A percentile compares a stretch with the other conserved stretches of the same genome.
Conservation (phyloP, 140 eudicot species). For the Ambrosia hybrid region DNA sequence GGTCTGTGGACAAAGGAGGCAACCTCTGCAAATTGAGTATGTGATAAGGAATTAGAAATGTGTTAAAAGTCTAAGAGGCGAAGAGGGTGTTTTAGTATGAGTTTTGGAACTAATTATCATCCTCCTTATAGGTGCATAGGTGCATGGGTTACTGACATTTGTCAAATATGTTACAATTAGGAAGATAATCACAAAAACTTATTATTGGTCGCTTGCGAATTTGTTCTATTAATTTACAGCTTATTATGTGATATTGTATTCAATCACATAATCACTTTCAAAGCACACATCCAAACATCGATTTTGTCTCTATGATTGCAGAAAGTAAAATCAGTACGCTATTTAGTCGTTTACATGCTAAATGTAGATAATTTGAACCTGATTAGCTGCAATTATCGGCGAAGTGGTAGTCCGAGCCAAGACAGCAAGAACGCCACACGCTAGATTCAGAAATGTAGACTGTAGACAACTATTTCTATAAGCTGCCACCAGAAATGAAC, state of each 20-base stretch:
- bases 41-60: neutral
- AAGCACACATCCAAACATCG: neutral
- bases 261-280: neutral
- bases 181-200: neutral
- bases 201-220: neutral
- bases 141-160: too few relatives aligned
- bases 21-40: slow-evolving; percentile 61
- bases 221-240: neutral
- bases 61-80: neutral
- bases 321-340: neutral
- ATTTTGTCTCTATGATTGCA: neutral
- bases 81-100: neutral
- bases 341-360: slow-evolving; percentile 7
- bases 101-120: neutral
- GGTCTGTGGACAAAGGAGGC: slow-evolving; percentile 93
- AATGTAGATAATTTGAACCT: slow-evolving; percentile 39
- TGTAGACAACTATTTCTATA: too few relatives aligned
- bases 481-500: too few relatives aligned
- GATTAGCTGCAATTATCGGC: slow-evolving; percentile 86
- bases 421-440: slow-evolving; percentile 82
- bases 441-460: slow-evolving; percentile 15
- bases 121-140: neutral
- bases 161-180: neutral
- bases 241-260: neutral
- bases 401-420: slow-evolving; percentile 81